Conservation (phyloP, 2,329 filamentous ascomycete genomes). For the Cladobotryum mycophilum region DNA sequence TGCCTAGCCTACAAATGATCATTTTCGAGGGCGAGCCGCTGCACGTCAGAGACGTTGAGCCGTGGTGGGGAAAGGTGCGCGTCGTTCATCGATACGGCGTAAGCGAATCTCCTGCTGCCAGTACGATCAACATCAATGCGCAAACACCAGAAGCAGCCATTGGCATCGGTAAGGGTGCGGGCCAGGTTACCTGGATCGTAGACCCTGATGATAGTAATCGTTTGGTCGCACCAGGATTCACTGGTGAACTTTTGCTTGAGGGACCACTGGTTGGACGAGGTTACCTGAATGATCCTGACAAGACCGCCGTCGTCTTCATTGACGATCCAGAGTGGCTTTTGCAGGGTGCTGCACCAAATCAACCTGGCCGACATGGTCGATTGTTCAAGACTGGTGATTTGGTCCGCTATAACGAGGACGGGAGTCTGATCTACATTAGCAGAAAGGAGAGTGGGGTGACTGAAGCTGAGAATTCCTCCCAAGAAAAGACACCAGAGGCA, state of each 20-base stretch:
- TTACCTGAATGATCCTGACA: constrained; percentile 41
- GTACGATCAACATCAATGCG: no score
- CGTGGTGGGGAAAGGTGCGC: constrained; percentile 7
- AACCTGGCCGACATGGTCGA: not conserved
- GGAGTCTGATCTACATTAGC: constrained; percentile 38
- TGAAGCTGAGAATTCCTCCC: no score
- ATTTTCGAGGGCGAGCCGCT: constrained; percentile 14
- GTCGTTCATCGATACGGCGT: constrained; percentile 17
- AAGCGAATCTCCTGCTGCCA: constrained; percentile 11
- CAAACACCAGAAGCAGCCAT: no score
- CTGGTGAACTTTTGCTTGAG: constrained; percentile 33
- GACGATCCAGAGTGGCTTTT: constrained; percentile 29
- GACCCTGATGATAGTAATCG: not conserved
- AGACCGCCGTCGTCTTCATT: constrained; percentile 39
- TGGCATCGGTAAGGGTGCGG: no score
- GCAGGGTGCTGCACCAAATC: not conserved
- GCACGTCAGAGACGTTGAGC: not conserved
- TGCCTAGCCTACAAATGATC: constrained; percentile 10
- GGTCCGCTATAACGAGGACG: constrained; percentile 35
- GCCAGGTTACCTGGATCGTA: no score
- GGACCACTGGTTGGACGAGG: constrained; percentile 41
- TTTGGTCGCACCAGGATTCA: constrained; percentile 24
- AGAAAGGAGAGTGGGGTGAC: constrained; percentile 38
- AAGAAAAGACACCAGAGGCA: no score
- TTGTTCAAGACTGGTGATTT: constrained; percentile 46